phyloP scores from a whole-genome alignment of 805 yeast genomes.

The Lachancea meyersii region DNA sequence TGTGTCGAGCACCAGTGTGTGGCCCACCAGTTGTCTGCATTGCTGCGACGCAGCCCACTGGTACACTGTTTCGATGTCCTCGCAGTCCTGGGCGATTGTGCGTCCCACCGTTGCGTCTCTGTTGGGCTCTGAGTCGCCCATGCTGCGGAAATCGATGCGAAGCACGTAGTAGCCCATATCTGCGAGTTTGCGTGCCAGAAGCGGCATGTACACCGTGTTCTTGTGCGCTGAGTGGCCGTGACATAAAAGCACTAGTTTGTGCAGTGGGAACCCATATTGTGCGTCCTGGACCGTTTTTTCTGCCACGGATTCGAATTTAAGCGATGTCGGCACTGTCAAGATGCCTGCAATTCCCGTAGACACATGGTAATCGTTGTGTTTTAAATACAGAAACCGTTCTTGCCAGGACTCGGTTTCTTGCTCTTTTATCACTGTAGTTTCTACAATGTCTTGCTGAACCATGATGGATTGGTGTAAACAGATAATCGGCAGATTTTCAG shows the following conservation, averaged over 20 bases:
- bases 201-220: slow-evolving; percentile 65
- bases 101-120: slow-evolving; percentile 41
- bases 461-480: not conserved
- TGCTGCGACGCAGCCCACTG: slow-evolving; percentile 32
- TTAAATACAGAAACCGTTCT: slow-evolving; percentile 20
- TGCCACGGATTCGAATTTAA: slow-evolving; percentile 15
- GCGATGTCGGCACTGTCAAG: slow-evolving; percentile 31
- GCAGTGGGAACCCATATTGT: slow-evolving; percentile 30
- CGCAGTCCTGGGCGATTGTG: slow-evolving; percentile 54
- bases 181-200: slow-evolving; percentile 56
- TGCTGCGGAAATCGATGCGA: slow-evolving; percentile 79
- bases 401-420: slow-evolving; percentile 8
- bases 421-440: slow-evolving; percentile 5
- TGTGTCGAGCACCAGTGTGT: slow-evolving; percentile 44
- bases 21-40: slow-evolving; percentile 28
- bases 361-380: slow-evolving; percentile 19
- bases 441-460: slow-evolving; percentile 10
- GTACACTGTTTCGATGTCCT: slow-evolving; percentile 52
- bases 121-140: slow-evolving; percentile 65
- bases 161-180: slow-evolving; percentile 58
- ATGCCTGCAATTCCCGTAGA: slow-evolving; percentile 35
- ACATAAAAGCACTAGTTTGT: slow-evolving; percentile 51
- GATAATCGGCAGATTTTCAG: too few relatives aligned
- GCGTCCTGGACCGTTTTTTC: slow-evolving; percentile 16
- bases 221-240: slow-evolving; percentile 89